Evolutionary conservation across 2,329 filamentous ascomycete genomes (phyloP), one percentile per base, ranked within the genome.

Genomic region (Penicillium sp.): DNA sequence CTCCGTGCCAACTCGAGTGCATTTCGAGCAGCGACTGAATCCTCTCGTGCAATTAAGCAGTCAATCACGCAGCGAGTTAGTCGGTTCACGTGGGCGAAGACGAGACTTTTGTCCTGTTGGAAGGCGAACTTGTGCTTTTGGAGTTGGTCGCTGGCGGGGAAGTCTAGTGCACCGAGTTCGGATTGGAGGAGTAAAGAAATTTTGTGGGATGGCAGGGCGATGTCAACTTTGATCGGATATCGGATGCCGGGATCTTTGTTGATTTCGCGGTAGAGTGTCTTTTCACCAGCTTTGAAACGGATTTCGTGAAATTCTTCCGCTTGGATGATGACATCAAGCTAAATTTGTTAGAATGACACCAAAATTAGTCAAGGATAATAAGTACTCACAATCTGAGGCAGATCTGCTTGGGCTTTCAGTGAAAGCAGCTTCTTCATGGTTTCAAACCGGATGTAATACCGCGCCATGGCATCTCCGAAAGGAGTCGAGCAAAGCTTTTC

Each of bases 391-490:
- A 94, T 87, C 47, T 91, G 85, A 33, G 88, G 88, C 7, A 89
- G 81, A 8, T 84, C 86, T 0, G 88, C 84, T 44, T 83, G 85
- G 1, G 79, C 75, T n/a, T 85, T 84, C 56, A 95, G 81, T 0
- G 80, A 80, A 47, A 94, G 78, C 15, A 96, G 81, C 1, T 82
- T 75, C 68, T 88, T 89, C 91, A 95, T 96, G 0, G 91, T 95
- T 40, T 89, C 84, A 68, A 93, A 93, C 24, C 86, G 86, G 3
- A 95, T 81, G 79, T 92, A 94, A 73, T 94, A 96, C 53, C 87
- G 86, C 47, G 91, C 90, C 92, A 96, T 96, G 4, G 89, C 89
- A 59, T 89, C 84, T 1, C 92, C 92, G 70, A 90, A 91, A 53
- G 89, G 86, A 0, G 91, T 94, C 49, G 86, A 87, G 28, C 78